A percentile compares a stretch with the other conserved stretches of the same genome.
These are phyloP conservation scores for Cocos nucifera DNA, from an alignment of 176 grass and related monocot genomes.

Conservation along the genomic window DNA sequence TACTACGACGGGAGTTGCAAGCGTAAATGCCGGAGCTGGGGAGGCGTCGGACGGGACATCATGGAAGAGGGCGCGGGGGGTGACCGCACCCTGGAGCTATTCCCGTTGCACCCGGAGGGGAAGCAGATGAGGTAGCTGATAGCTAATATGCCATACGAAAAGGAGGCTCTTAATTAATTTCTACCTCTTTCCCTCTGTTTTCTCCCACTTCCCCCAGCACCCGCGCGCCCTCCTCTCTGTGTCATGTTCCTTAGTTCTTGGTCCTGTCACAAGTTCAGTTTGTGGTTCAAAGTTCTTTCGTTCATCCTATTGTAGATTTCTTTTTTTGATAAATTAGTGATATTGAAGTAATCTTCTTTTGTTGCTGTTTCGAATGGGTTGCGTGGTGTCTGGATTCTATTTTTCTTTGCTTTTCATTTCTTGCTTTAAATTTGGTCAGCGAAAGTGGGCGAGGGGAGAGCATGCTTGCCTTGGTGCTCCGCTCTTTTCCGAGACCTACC, in stretches of 20 bases:
- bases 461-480: constrained; percentile 30
- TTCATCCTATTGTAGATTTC: no score
- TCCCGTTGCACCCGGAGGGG: constrained; percentile 68
- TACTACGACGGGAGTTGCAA: constrained; percentile 28
- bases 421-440: background rate
- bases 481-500: constrained; percentile 53
- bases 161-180: background rate
- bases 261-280: no score
- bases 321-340: no score
- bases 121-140: constrained; percentile 17
- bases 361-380: background rate
- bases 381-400: background rate
- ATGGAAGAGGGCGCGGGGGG: constrained; percentile 5
- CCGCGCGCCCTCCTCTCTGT: no score
- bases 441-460: constrained; percentile 16
- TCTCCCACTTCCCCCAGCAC: no score
- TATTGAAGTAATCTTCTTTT: background rate
- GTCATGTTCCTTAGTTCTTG: no score
- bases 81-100: constrained; percentile 62
- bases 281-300: no score
- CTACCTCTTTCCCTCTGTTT: background rate
- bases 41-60: constrained; percentile 3
- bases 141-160: background rate
- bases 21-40: constrained; percentile 36
- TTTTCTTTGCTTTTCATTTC: background rate